Conservation (phyloP, 345 rosid genomes). For the Bruguiera gymnorhiza region DNA sequence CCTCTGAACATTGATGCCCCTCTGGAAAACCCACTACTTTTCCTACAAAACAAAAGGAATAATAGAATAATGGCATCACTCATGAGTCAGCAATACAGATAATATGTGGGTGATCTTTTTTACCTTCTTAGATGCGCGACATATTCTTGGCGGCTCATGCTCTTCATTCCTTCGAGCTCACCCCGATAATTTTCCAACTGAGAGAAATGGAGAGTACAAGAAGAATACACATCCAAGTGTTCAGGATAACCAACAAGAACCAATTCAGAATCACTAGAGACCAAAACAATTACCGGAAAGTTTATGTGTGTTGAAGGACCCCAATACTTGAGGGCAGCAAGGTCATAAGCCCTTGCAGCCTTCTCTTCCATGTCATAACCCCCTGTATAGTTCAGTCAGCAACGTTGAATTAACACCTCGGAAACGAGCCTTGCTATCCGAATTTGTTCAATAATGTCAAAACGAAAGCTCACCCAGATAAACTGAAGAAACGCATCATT, state of each 20-base stretch:
- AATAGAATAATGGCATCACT: background rate
- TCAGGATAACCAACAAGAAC: no score
- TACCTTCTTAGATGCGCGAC: constrained; percentile 79
- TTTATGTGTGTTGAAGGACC: constrained; percentile 76
- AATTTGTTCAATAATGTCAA: background rate
- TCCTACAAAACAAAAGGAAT: constrained; percentile 36
- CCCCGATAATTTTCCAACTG: constrained; percentile 64
- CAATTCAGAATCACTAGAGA: background rate
- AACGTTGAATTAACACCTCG: background rate
- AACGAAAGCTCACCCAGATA: constrained; percentile 55
- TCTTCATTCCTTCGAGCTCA: constrained; percentile 71
- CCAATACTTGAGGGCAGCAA: constrained; percentile 90
- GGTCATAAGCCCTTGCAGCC: constrained; percentile 82
- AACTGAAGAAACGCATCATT: constrained; percentile 41
- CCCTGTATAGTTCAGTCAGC: constrained; percentile 27
- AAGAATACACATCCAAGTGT: no score
- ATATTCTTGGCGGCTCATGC: constrained; percentile 75
- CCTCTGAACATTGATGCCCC: constrained; percentile 90
- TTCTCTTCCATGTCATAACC: constrained; percentile 91
- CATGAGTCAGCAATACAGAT: background rate
- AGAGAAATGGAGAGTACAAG: background rate
- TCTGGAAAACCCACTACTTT: constrained; percentile 79
- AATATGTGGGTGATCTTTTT: background rate
- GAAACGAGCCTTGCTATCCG: background rate
- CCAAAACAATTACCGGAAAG: constrained; percentile 44